Evolutionary conservation across 2,329 filamentous ascomycete genomes (phyloP).

Genomic region (Thyridium curvatum): DNA sequence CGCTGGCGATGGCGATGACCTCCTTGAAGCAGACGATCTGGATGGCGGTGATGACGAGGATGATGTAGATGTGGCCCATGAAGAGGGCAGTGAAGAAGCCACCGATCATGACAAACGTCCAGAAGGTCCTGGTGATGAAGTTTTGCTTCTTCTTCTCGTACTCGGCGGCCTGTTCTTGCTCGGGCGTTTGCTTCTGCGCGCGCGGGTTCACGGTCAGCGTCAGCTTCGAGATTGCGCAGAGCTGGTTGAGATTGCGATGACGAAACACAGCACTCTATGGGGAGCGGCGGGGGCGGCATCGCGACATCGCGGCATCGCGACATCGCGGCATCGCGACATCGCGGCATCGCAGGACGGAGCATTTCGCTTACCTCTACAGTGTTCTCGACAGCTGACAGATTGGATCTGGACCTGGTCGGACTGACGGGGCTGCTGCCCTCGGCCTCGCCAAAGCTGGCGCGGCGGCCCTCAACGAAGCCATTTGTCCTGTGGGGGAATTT

Average conservation of each 20-base stretch:
- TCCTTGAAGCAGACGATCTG: conserved; percentile 99
- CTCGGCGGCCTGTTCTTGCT: conserved; percentile 47
- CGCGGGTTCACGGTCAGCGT: too few species aligned
- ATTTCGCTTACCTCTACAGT: conserved; percentile 29
- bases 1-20: conserved; percentile 94
- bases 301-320: too few species aligned
- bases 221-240: too few species aligned
- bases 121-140: conserved; percentile 94
- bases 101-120: conserved; percentile 96
- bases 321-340: too few species aligned
- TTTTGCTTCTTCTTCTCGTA: conserved; percentile 99
- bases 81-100: conserved; percentile 90
- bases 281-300: too few species aligned
- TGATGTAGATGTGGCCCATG: conserved; percentile 95
- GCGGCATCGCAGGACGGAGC: too few species aligned
- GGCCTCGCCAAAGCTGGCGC: conserved; percentile 64
- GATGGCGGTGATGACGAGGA: conserved; percentile 83
- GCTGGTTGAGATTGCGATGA: too few species aligned
- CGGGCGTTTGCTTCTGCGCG: conserved; percentile 33
- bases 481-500: conserved; percentile 49
- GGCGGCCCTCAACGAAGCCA: conserved; percentile 47
- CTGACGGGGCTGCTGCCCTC: conserved; percentile 51
- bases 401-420: conserved; percentile 12
- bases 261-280: too few species aligned
- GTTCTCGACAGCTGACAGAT: conserved; percentile 21